A percentile compares a stretch with the other conserved stretches of the same genome.
These are phyloP conservation scores for Mycena citricolor DNA, from an alignment of 1,284 basidiomycete genomes.

Conservation along the genomic window DNA sequence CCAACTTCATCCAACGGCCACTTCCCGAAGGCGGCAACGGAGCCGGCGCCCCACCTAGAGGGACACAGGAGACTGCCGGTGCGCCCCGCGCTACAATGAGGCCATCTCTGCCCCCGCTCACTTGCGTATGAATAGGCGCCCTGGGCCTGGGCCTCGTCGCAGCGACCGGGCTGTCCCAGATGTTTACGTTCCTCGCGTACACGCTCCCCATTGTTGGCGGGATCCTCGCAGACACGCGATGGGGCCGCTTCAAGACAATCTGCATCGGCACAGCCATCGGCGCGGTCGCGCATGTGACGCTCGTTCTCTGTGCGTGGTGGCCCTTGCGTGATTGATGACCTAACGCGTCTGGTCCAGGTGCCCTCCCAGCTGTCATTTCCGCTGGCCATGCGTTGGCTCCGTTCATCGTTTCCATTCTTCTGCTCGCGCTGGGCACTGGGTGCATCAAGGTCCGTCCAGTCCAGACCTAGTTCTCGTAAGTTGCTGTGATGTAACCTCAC, in stretches of 20 bases:
- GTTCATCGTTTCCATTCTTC: conserved; percentile 26
- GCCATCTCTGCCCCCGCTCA: neutral
- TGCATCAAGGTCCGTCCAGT: conserved; percentile 24
- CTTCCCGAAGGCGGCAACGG: conserved; percentile 38
- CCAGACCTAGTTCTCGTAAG: neutral
- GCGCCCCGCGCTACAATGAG: conserved; percentile 1
- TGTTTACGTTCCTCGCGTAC: conserved; percentile 30
- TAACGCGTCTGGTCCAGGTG: conserved; percentile 18
- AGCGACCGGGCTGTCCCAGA: conserved; percentile 27
- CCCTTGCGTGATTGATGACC: neutral
- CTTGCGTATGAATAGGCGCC: conserved; percentile 7
- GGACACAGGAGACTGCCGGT: conserved; percentile 36
- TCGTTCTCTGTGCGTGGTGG: conserved; percentile 23
- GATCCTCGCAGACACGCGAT: conserved; percentile 43
- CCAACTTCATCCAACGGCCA: conserved; percentile 31
- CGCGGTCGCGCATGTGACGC: conserved; percentile 27
- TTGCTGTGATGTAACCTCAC: neutral
- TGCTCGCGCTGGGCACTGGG: conserved; percentile 25
- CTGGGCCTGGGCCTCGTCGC: conserved; percentile 29
- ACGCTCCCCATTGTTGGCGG: conserved; percentile 32
- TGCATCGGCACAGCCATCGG: conserved; percentile 33
- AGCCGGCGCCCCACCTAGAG: conserved; percentile 40
- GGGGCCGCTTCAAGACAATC: conserved; percentile 47
- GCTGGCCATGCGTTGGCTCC: conserved; percentile 27
- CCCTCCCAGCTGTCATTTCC: conserved; percentile 25